Evolutionary conservation across 225 moss, liverwort and hornwort species (phyloP), one percentile per base, ranked within the genome.

Genomic region (Rhytidiadelphus loreus): DNA sequence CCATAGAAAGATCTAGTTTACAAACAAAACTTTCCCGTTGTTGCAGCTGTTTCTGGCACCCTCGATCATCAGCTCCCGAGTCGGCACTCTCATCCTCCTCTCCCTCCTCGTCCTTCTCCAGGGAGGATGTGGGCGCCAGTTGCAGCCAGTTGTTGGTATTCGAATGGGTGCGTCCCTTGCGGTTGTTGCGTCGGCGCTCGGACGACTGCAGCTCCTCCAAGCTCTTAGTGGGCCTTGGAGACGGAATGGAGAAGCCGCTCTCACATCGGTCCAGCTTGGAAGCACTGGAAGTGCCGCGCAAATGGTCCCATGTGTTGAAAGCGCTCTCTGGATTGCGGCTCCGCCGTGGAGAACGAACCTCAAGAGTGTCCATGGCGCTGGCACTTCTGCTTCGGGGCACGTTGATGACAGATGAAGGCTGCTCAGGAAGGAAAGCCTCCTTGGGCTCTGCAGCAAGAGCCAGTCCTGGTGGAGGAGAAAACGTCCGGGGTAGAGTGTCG

Each of bases 141-240:
- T 93, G 93, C n/a, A 94, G 90, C 94, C 94, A 94, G 59, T 91
- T 94, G 88, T 88, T 87, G 69, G 92, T 90, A 57, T 87, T 58
- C 3, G 77, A 73, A 46, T 75, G 80, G 16, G 56, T 86, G 69
- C 90, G 90, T 26, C 93, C 94, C 70, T 88, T 94, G 28, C 90
- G 88, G 29, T 57, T 89, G 62, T 77, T 89, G 43, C 88, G 89
- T 39, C 90, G 86, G 52, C 74, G 90, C 60, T 87, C 84, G 5
- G 84, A 90, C 13, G 90, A 87, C 60, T 88, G 91, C 6, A 88
- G 85, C 57, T 90, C 90, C 70, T 92, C 92, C 44, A 88, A 61
- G 50, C 87, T 87, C 77, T 88, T 90, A 5, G 90, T 53, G 55
- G 91, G 88, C 26, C 85, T 56, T 7, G 88, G 80, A 35, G 93